phyloP scores from a whole-genome alignment of 129 eudicot genomes.

The Flaveria bidentis region DNA sequence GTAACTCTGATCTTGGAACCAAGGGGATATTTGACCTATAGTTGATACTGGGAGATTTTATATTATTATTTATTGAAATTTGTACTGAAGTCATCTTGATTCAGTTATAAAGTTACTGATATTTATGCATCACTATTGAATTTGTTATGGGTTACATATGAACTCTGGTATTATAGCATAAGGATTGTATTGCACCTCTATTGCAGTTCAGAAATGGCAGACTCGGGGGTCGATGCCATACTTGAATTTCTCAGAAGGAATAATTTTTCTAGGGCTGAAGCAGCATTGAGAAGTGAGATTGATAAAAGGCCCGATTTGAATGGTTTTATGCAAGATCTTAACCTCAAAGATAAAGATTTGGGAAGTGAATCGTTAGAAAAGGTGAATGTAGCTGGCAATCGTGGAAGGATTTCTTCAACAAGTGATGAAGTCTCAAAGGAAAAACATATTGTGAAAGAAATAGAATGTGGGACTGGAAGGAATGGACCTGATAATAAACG shows the following conservation, averaged over 20 bases:
- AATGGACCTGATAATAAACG: conserved; percentile 48
- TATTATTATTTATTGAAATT: conserved; percentile 4
- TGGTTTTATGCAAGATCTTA: conserved; percentile 54
- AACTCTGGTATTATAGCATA: background rate
- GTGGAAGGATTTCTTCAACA: conserved; percentile 22
- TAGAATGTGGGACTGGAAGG: conserved; percentile 56
- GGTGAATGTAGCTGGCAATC: conserved; percentile 33
- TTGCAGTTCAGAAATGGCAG: conserved; percentile 57
- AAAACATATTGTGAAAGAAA: conserved; percentile 82
- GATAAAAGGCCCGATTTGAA: conserved; percentile 61
- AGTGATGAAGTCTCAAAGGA: conserved; percentile 48
- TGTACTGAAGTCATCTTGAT: background rate
- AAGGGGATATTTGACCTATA: background rate
- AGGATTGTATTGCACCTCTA: conserved; percentile 5
- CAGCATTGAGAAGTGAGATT: conserved; percentile 75
- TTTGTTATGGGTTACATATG: background rate
- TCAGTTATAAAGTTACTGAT: background rate
- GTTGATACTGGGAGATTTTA: conserved; percentile 15
- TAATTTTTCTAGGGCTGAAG: conserved; percentile 90
- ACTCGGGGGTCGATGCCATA: conserved; percentile 67
- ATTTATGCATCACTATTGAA: background rate
- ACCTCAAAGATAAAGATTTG: conserved; percentile 47
- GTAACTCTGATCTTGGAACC: background rate
- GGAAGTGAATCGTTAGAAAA: conserved; percentile 37
- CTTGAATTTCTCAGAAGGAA: conserved; percentile 69